phyloP scores from a whole-genome alignment of 1,284 basidiomycete species.

The Boletellus sp. region DNA sequence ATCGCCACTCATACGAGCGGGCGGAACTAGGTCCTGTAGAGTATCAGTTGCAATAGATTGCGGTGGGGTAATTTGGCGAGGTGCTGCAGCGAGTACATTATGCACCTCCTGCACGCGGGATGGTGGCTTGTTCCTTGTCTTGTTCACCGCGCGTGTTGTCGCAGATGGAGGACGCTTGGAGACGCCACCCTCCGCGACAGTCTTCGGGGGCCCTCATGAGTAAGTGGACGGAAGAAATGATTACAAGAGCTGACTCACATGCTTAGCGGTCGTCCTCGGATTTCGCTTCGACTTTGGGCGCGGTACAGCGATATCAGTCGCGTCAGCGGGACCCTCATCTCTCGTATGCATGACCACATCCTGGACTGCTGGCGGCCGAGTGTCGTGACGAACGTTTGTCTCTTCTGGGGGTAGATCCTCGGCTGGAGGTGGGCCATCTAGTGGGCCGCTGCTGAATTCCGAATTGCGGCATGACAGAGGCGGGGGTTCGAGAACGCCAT shows the following conservation, averaged over 20 bases:
- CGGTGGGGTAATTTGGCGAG: conserved; percentile 11
- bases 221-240: conserved; percentile 6
- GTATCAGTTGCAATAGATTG: conserved; percentile 13
- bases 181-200: conserved; percentile 8
- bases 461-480: neutral
- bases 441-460: neutral
- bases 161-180: conserved; percentile 16
- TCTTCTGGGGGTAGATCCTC: conserved; percentile 13
- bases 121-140: conserved; percentile 18
- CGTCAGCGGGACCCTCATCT: conserved; percentile 2
- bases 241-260: conserved; percentile 21
- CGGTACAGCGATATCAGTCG: neutral
- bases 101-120: conserved; percentile 14
- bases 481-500: neutral
- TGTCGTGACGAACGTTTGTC: neutral
- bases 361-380: neutral
- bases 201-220: conserved; percentile 21
- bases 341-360: conserved; percentile 3
- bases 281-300: conserved; percentile 18
- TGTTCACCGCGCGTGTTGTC: conserved; percentile 18
- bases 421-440: conserved; percentile 5
- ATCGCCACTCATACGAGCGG: conserved; percentile 22
- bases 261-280: conserved; percentile 26
- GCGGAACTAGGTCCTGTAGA: conserved; percentile 17
- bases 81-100: conserved; percentile 7